Evolutionary conservation across 257 asterid species (phyloP).

Genomic region (Dorcoceras hygrometricum): DNA sequence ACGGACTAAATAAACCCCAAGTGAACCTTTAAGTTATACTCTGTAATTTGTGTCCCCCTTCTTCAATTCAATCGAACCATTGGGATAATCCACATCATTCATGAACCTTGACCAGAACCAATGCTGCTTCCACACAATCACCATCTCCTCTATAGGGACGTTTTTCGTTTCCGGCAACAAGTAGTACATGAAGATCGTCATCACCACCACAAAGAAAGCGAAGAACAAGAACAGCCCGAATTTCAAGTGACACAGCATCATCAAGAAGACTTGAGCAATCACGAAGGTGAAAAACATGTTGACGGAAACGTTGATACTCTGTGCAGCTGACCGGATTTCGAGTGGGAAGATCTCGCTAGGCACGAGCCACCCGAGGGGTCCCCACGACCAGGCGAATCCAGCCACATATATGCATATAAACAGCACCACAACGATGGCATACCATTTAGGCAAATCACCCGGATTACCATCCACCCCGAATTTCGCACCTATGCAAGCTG

Average conservation of each 20-base stretch:
- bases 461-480: conserved; percentile 29
- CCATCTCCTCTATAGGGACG: neutral
- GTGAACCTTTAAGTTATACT: neutral
- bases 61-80: neutral
- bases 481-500: conserved; percentile 39
- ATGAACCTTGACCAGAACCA: neutral
- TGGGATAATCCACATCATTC: neutral
- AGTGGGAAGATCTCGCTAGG: conserved; percentile 55
- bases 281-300: neutral
- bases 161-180: neutral
- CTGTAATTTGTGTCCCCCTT: neutral
- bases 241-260: neutral
- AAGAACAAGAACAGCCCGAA: neutral
- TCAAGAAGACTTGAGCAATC: neutral
- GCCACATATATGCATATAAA: conserved; percentile 29
- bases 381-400: conserved; percentile 38
- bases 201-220: neutral
- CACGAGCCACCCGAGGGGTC: conserved; percentile 60
- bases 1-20: neutral
- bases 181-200: neutral
- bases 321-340: neutral
- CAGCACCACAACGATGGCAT: conserved; percentile 34
- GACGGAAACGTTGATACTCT: neutral
- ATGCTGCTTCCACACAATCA: neutral
- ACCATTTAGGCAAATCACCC: conserved; percentile 25